These are phyloP conservation scores for Kazachstania kunashirensis DNA, from an alignment of 805 yeast genomes.

Conservation along the genomic window DNA sequence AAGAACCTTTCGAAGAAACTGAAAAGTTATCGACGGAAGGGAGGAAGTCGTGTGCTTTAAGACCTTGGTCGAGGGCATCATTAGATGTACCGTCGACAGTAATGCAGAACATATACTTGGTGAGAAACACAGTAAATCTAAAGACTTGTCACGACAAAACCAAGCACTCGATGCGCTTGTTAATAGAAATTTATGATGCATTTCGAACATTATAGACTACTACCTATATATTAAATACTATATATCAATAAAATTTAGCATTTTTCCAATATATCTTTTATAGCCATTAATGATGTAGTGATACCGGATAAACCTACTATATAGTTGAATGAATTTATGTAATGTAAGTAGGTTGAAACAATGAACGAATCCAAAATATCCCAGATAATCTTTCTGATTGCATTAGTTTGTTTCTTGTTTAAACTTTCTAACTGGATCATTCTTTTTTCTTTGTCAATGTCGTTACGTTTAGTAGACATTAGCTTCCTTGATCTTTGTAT, in stretches of 20 bases:
- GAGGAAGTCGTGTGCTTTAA: too few relatives aligned
- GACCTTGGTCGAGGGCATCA: too few relatives aligned
- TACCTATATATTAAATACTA: too few relatives aligned
- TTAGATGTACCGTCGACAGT: too few relatives aligned
- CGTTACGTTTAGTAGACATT: neutral
- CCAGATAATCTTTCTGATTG: slow-evolving; percentile 56
- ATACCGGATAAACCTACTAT: slow-evolving; percentile 75
- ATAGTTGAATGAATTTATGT: slow-evolving; percentile 59
- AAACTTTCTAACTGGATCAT: too few relatives aligned
- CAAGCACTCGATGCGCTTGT: too few relatives aligned
- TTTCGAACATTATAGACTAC: too few relatives aligned
- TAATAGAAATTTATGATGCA: too few relatives aligned
- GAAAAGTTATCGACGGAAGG: too few relatives aligned
- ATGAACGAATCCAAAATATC: slow-evolving; percentile 65
- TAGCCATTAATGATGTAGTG: slow-evolving; percentile 66
- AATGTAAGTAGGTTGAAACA: slow-evolving; percentile 57
- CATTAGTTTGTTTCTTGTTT: neutral
- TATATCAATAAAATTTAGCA: too few relatives aligned
- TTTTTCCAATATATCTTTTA: slow-evolving; percentile 52
- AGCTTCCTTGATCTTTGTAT: slow-evolving; percentile 17
- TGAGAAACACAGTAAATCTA: neutral
- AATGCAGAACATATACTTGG: neutral
- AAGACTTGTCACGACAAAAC: neutral
- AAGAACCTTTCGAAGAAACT: too few relatives aligned
- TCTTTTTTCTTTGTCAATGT: neutral